A percentile compares a stretch with the other conserved stretches of the same genome.
Conservation (phyloP, 2,329 filamentous ascomycete species). For the Stromatinia cepivora region DNA sequence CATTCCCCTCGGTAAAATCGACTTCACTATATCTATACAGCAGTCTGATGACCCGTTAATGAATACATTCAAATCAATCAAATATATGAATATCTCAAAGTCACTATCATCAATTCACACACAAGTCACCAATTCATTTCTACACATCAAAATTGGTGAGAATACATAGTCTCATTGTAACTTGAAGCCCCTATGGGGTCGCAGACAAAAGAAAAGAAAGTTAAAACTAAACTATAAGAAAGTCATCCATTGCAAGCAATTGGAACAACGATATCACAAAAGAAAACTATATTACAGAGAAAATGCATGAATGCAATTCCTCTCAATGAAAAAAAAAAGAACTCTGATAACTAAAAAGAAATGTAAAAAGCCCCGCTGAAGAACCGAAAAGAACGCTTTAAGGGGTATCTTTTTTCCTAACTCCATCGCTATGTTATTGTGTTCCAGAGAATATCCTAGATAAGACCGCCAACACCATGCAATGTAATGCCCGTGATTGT, state of each 20-base stretch:
- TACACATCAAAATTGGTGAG: background rate
- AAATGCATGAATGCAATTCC: background rate
- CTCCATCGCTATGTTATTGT: background rate
- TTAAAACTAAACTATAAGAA: background rate
- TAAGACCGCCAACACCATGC: background rate
- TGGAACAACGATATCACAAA: background rate
- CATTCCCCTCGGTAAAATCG: background rate
- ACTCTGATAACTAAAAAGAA: background rate
- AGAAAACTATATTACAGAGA: background rate
- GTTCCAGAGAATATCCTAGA: background rate
- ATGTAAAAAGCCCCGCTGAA: background rate
- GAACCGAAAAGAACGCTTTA: background rate
- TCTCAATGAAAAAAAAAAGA: background rate
- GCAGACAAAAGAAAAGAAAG: slow-evolving; percentile 1
- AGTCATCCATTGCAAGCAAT: slow-evolving; percentile 5
- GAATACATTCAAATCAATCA: background rate
- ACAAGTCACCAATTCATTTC: background rate
- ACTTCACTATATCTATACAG: background rate
- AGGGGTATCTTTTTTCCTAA: slow-evolving; percentile 6
- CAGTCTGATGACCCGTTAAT: background rate
- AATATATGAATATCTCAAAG: background rate
- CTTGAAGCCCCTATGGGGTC: background rate
- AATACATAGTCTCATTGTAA: background rate
- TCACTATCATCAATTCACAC: background rate
- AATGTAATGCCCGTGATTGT: background rate